Evolutionary conservation across 1,284 basidiomycete species (phyloP), one percentile per base, ranked within the genome.

Genomic region (Tausonia pullulans): DNA sequence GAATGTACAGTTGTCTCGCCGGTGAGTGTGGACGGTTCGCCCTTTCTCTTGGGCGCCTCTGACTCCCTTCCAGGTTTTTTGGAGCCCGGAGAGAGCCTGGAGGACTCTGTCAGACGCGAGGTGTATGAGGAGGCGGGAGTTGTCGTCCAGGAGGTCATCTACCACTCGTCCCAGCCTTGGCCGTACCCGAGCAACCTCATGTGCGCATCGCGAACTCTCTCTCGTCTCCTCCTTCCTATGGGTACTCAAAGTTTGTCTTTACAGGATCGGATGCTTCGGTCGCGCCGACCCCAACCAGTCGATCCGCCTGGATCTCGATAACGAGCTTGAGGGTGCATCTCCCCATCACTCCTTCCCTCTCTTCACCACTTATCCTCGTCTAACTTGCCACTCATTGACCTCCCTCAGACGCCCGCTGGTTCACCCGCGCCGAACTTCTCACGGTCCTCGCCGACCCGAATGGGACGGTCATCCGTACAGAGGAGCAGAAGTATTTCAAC

Each of bases 111-210:
- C 14, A 82, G 84, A 67, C 82, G 95, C 45, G 95, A 98, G 76
- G 87, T 96, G 70, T 87, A 90, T 83, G 95, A 98, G 75, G 95
- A 98, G 76, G 88, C 90, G 0, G 95, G 95, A 5, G 82, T 98
- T 27, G 82, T 81, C 54, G 89, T 94, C 7, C 87, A 86, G 77
- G 82, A 89, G 67, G 84, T 95, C 9, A 80, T 81, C 68, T 98
- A 98, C 77, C 93, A 91, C 75, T 90, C 88, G 58, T 83, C 81
- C 51, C 88, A 90, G 72, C 88, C 88, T 58, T 90, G 88, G 88
- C 65, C 65, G 27, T 66, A 64, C 27, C 52, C 53, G 16, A 46
- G 39, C 6, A 41, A 55, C 8, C 5, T 50, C 5, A 44, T 52
- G 86, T 87, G 70, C 67, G 80, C 70, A 8, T 8, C n/a, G 8